Conservation (phyloP, 2,329 filamentous ascomycete species). For the Clonostachys sp. region DNA sequence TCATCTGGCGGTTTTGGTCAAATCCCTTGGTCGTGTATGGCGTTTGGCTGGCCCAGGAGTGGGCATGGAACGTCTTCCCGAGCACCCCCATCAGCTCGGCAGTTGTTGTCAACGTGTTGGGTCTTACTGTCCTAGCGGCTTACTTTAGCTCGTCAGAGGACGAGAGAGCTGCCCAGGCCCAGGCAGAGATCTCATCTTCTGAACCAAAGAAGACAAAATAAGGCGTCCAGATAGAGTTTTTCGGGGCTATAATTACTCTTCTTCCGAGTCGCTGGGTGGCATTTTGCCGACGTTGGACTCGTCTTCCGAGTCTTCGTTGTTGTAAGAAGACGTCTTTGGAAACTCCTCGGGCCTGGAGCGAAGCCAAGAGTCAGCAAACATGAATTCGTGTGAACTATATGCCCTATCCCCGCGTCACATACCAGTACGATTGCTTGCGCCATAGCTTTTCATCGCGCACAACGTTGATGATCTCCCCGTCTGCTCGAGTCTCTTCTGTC, state of each 20-base stretch:
- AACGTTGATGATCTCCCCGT: slow-evolving; percentile 88
- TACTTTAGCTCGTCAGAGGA: slow-evolving; percentile 34
- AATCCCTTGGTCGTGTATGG: slow-evolving; percentile 63
- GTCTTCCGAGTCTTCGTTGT: slow-evolving; percentile 66
- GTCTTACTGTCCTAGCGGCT: slow-evolving; percentile 57
- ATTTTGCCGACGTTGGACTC: slow-evolving; percentile 80
- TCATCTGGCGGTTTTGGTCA: slow-evolving; percentile 74
- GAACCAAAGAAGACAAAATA: slow-evolving; percentile 22
- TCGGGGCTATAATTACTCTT: slow-evolving; percentile 37
- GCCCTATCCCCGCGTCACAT: slow-evolving; percentile 7
- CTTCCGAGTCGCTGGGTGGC: slow-evolving; percentile 77
- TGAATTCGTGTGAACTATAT: slow-evolving; percentile 2
- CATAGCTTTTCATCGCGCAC: slow-evolving; percentile 88
- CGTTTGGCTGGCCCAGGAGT: slow-evolving; percentile 78
- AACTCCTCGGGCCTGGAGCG: slow-evolving; percentile 72
- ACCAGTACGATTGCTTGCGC: slow-evolving; percentile 90
- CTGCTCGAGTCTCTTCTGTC: slow-evolving; percentile 71
- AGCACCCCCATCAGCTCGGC: slow-evolving; percentile 56
- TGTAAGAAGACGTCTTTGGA: slow-evolving; percentile 52
- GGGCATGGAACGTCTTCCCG: slow-evolving; percentile 93
- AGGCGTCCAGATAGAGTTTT: slow-evolving; percentile 1
- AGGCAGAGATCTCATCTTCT: neutral
- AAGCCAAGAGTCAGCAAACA: neutral
- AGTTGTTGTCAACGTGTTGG: slow-evolving; percentile 67
- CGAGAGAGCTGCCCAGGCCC: neutral